Evolutionary conservation across 2,329 filamentous ascomycete species (phyloP), one percentile per base, ranked within the genome.

Genomic region (Diplodia scrobiculata): DNA sequence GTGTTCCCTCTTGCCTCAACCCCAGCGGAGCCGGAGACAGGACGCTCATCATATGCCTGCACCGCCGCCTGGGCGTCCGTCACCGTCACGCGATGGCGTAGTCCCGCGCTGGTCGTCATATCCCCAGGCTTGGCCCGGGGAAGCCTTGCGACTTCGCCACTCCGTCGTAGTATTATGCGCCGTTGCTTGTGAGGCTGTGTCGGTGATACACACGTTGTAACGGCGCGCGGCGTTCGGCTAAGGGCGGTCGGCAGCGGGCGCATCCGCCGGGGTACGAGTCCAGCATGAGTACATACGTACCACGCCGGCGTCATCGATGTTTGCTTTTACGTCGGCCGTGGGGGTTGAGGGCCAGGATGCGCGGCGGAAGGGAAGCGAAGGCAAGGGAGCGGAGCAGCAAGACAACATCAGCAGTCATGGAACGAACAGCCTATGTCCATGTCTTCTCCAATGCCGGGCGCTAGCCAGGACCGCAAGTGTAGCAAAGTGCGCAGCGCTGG

Each of bases 131-230:
- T 38, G 19, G 27, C 45, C 4, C 6, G 48, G 58, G 58, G 38
- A 60, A 60, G 58, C 58, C 58, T 50, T 48, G 47, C 58, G 36
- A 32, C 54, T 50, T 62, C 58, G 58, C 58, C 58, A 50, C 58
- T 41, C 55, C 41, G 58, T 5, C 21, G 45, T 25, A 62, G 58
- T 38, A 50, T 62, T 14, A 62, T 62, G 58, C 55, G 55, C 41
- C 32, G 47, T 48, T 29, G 25, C 13, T 14, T 19, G 27, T n/a
- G 58, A 50, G 58, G 58, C 58, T 48, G 58, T 62, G 58, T 45
- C 10, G 58, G 19, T 50, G 58, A 50, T 32, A 47, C 58, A 29
- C 25, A 51, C 45, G 58, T 36, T 62, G 58, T 50, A 62, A 62
- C 58, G 58, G 45, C 58, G 58, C 27, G 55, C 38, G 55, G 54